These are phyloP conservation scores for Achaetomiella virescens DNA, from an alignment of 495 filamentous ascomycete genomes.

Conservation along the genomic window DNA sequence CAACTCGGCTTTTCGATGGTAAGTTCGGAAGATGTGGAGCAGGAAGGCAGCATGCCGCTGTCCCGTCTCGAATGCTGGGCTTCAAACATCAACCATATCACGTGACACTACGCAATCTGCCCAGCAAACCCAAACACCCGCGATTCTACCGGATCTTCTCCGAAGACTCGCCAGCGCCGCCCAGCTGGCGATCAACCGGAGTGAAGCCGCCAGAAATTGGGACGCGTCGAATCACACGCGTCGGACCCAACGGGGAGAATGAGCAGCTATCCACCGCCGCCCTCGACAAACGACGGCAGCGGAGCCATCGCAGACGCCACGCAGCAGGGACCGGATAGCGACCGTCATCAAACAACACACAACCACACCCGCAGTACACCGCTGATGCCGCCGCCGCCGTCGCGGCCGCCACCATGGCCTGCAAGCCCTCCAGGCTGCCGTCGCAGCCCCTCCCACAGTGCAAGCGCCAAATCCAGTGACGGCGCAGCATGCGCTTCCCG, in stretches of 20 bases:
- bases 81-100: no score
- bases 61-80: no score
- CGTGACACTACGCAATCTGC: no score
- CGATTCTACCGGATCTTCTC: conserved; percentile 26
- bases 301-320: not conserved
- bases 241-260: conserved; percentile 7
- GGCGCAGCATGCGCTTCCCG: conserved; percentile 15
- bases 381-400: conserved; percentile 20
- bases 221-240: conserved; percentile 5
- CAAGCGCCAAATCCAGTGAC: conserved; percentile 11
- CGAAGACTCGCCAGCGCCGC: conserved; percentile 19
- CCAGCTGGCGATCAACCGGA: conserved; percentile 8
- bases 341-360: not conserved
- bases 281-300: conserved; percentile 6
- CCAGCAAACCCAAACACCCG: conserved; percentile 9
- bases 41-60: no score
- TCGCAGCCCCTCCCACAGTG: conserved; percentile 23
- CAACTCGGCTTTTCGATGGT: no score
- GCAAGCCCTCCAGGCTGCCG: conserved; percentile 40
- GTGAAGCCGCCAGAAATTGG: conserved; percentile 11
- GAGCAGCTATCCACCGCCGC: conserved; percentile 21
- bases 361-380: conserved; percentile 9
- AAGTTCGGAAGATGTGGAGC: no score
- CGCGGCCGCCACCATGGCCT: conserved; percentile 36
- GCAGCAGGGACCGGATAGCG: not conserved